These are phyloP conservation scores for Castanospermum australe DNA, from an alignment of 306 rosid species.

Conservation along the genomic window DNA sequence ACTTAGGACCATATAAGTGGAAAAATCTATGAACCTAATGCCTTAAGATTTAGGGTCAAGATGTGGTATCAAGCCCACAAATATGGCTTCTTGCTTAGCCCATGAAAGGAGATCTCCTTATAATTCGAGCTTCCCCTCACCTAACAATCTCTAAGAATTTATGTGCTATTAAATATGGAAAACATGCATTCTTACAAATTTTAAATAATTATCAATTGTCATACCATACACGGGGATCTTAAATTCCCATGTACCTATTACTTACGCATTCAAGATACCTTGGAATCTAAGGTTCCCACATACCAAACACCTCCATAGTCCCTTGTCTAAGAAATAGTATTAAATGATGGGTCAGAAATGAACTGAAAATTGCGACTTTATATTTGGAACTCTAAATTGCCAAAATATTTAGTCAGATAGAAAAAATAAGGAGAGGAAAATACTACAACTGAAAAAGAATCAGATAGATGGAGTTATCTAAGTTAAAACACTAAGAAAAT, in stretches of 20 bases:
- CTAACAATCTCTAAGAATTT: background rate
- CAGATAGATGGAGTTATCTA: constrained; percentile 3
- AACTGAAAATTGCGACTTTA: constrained; percentile 8
- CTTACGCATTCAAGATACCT: background rate
- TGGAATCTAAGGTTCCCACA: background rate
- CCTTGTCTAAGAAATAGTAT: background rate
- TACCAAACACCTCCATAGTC: background rate
- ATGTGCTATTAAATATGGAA: background rate
- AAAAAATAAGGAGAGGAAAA: background rate
- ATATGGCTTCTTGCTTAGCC: no score
- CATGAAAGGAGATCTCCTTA: no score
- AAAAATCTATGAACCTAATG: no score
- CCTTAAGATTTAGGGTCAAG: no score
- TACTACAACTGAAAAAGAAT: background rate
- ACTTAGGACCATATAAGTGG: no score
- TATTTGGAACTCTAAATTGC: background rate
- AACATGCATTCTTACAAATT: background rate
- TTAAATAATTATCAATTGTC: background rate
- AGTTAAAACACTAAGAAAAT: background rate
- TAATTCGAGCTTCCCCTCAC: no score
- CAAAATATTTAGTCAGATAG: background rate
- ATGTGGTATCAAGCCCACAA: no score
- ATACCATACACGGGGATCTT: background rate
- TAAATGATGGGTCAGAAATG: background rate
- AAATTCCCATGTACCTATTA: background rate